These are phyloP conservation scores for Metarhizium album DNA, from an alignment of 2,329 filamentous ascomycete species.

Conservation along the genomic window DNA sequence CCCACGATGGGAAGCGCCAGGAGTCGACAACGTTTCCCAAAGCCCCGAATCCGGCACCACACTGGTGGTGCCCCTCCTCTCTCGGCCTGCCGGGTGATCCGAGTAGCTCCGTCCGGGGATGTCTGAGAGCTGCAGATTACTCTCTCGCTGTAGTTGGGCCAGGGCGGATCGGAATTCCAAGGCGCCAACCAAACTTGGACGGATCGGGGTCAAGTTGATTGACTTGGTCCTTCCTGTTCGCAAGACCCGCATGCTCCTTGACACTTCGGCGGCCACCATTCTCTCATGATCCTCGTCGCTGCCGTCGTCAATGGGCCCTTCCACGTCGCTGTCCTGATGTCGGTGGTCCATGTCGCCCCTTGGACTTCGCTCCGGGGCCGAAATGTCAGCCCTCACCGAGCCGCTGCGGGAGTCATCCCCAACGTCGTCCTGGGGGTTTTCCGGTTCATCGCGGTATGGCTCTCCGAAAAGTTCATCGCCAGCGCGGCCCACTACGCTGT, in stretches of 20 bases:
- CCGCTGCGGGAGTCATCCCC: constrained; percentile 9
- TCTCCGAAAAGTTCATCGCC: constrained; percentile 44
- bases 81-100: constrained; percentile 15
- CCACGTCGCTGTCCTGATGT: constrained; percentile 23
- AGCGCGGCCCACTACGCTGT: constrained; percentile 40
- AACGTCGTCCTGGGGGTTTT: constrained; percentile 16
- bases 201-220: constrained; percentile 62
- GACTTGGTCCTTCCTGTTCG: constrained; percentile 56
- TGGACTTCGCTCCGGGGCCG: constrained; percentile 32
- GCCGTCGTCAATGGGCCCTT: constrained; percentile 33
- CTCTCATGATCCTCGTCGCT: constrained; percentile 43
- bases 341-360: constrained; percentile 36
- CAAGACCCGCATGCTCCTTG: constrained; percentile 84
- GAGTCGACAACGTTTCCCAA: constrained; percentile 3
- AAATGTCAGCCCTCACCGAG: constrained; percentile 25
- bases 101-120: constrained; percentile 53
- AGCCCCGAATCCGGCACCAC: constrained; percentile 12
- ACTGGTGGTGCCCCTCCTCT: constrained; percentile 18
- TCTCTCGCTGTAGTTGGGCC: constrained; percentile 72
- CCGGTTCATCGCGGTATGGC: constrained; percentile 53
- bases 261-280: constrained; percentile 70
- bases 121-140: constrained; percentile 61
- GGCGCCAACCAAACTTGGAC: constrained; percentile 85
- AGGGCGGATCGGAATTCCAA: constrained; percentile 88
- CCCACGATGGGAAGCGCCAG: constrained; percentile 6